A percentile compares a stretch with the other conserved stretches of the same genome.
Conservation (phyloP, 2,329 filamentous ascomycete genomes). For the Leptographium wingfieldii region DNA sequence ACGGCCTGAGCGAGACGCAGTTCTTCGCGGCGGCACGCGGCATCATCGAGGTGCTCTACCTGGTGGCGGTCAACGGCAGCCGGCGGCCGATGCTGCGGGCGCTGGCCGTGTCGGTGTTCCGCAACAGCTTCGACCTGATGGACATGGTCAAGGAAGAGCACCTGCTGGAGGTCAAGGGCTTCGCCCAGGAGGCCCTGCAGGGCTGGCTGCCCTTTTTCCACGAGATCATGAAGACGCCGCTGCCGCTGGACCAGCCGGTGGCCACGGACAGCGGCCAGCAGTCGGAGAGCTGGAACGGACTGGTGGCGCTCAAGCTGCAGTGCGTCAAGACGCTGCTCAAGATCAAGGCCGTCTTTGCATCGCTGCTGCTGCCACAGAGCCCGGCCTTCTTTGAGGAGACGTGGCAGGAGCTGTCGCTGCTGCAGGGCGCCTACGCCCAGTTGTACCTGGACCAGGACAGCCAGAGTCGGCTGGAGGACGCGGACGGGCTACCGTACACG, state of each 20-base stretch:
- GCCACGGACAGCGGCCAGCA: slow-evolving; percentile 29
- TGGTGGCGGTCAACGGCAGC: slow-evolving; percentile 63
- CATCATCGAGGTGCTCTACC: slow-evolving; percentile 72
- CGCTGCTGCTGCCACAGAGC: slow-evolving; percentile 70
- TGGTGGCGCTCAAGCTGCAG: slow-evolving; percentile 81
- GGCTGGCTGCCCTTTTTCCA: slow-evolving; percentile 88
- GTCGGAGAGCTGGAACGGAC: slow-evolving; percentile 63
- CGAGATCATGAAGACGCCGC: slow-evolving; percentile 57
- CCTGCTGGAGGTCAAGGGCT: slow-evolving; percentile 70
- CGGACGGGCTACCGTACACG: slow-evolving; percentile 85
- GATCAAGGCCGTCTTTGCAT: slow-evolving; percentile 72
- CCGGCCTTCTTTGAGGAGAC: slow-evolving; percentile 71
- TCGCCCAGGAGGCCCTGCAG: slow-evolving; percentile 73
- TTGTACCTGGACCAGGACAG: slow-evolving; percentile 79
- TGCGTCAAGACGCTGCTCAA: slow-evolving; percentile 90
- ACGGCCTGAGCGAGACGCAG: slow-evolving; percentile 84
- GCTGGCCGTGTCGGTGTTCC: slow-evolving; percentile 80
- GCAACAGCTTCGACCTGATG: slow-evolving; percentile 84
- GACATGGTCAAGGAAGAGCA: slow-evolving; percentile 96
- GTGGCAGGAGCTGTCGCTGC: slow-evolving; percentile 72
- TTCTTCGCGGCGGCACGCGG: slow-evolving; percentile 85
- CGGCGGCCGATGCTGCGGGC: slow-evolving; percentile 68
- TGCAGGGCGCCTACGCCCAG: slow-evolving; percentile 62
- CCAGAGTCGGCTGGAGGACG: slow-evolving; percentile 79
- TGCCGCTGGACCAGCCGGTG: slow-evolving; percentile 52